A percentile compares a stretch with the other conserved stretches of the same genome.
Evolutionary conservation across 352 stramenopile genomes (phyloP).

Genomic region (Phytophthora europaea): DNA sequence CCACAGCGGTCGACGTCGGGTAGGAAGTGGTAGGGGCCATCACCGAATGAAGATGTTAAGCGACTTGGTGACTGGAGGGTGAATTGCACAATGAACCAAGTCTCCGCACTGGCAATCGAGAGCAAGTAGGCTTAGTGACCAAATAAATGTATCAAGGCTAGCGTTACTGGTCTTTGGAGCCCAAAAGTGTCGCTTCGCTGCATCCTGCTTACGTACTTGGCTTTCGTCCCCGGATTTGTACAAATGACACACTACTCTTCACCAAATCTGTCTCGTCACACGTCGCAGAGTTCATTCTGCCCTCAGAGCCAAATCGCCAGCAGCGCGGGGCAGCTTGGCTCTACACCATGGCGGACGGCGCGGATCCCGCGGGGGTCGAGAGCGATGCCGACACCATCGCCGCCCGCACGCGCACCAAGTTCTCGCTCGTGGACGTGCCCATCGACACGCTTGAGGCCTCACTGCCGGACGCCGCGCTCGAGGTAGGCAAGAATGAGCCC

Average conservation of each 20-base stretch:
- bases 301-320: constrained; percentile 18
- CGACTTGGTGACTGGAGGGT: not conserved
- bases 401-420: constrained; percentile 73
- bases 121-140: not conserved
- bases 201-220: constrained; percentile 22
- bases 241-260: not conserved
- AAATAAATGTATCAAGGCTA: not conserved
- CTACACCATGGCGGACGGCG: constrained; percentile 18
- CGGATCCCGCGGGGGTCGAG: constrained; percentile 1
- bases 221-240: not conserved
- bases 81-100: constrained; percentile 33
- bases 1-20: constrained; percentile 7
- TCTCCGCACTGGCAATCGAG: not conserved
- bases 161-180: not conserved
- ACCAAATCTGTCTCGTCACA: constrained; percentile 17
- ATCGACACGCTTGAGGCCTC: constrained; percentile 79
- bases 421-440: constrained; percentile 80
- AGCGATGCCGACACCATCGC: constrained; percentile 68
- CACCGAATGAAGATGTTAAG: not conserved
- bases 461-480: constrained; percentile 48
- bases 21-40: constrained; percentile 34
- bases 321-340: constrained; percentile 2
- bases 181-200: constrained; percentile 30
- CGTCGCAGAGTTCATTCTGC: constrained; percentile 31
- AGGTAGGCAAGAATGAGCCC: constrained; percentile 26